phyloP scores from a whole-genome alignment of 768 basidiomycete species.

The Boletus coccyginus region DNA sequence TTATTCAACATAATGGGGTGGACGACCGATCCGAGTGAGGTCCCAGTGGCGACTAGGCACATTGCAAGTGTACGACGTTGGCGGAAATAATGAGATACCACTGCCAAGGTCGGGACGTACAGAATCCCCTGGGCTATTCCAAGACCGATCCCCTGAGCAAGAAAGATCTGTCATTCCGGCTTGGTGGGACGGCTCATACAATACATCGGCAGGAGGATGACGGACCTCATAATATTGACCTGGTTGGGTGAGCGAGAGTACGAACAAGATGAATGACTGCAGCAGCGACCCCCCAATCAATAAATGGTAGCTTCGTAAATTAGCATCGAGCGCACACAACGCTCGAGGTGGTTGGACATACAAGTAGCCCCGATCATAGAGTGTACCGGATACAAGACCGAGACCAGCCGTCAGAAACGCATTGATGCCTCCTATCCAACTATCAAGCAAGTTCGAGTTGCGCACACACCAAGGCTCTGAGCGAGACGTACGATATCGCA shows the following conservation, averaged over 20 bases:
- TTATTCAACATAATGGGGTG: constrained; percentile 34
- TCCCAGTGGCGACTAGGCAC: constrained; percentile 40
- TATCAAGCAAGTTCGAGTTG: constrained; percentile 6
- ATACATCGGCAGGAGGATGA: neutral
- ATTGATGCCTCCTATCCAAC: constrained; percentile 49
- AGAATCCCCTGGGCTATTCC: constrained; percentile 47
- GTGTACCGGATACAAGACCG: constrained; percentile 43
- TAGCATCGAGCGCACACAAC: neutral
- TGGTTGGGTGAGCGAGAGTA: constrained; percentile 44
- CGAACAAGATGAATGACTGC: constrained; percentile 40
- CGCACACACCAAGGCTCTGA: neutral
- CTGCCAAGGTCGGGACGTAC: constrained; percentile 43
- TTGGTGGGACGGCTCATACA: neutral
- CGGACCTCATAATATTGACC: constrained; percentile 43
- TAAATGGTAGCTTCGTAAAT: constrained; percentile 38
- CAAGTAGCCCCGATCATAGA: constrained; percentile 54
- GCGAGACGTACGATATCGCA: constrained; percentile 33
- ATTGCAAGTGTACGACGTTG: constrained; percentile 41
- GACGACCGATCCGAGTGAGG: constrained; percentile 28
- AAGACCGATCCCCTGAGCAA: constrained; percentile 46
- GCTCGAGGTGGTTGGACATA: constrained; percentile 9
- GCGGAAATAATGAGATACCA: constrained; percentile 46
- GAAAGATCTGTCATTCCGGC: constrained; percentile 38
- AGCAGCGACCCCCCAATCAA: constrained; percentile 44
- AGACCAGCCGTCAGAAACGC: constrained; percentile 36